Evolutionary conservation across 2,329 filamentous ascomycete genomes (phyloP), one percentile per base, ranked within the genome.

Genomic region (Fusarium agapanthi): DNA sequence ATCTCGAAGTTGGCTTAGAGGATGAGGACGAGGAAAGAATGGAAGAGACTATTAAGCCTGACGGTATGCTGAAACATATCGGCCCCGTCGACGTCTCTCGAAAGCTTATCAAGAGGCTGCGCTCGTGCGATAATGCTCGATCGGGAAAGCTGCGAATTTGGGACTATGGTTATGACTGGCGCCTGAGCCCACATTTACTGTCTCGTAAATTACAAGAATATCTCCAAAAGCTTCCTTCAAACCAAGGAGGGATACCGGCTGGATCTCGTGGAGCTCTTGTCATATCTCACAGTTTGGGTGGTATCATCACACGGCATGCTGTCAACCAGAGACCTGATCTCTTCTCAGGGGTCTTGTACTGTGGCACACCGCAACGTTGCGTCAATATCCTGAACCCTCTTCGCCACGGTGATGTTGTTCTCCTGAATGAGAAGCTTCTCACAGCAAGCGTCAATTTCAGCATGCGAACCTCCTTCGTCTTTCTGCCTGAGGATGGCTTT

Each of bases 81-180:
- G 95, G 95, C 0, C 95, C 95, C 0, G 92, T 98, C 44, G 95
- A 98, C 80, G 95, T 98, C 65, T 94, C 93, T 9, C 91, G 90
- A 65, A 89, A 94, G 43, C 84, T 98, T 3, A 91, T 98, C 81
- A 95, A 93, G 79, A 91, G 92, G 61, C 81, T 97, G 26, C 88
- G 89, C 55, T 90, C 91, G 37, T 93, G 89, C 73, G 90, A 94
- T 18, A 97, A 97, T 76, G 90, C 89, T 4, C 87, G 88, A 58
- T 86, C 84, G 8, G 94, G 93, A 13, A 91, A 88, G 70, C 84
- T 98, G 11, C 88, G 94, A 51, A 88, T 97, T 2, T 95, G 95
- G 85, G 92, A 98, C 76, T 98, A 95, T 78, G 95, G 95, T 24
- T 98, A 97, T 77, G 95, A 98, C 82, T 98, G 95, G 95, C 88